A percentile compares a stretch with the other conserved stretches of the same genome.
These are phyloP conservation scores for Mycena leptocephala DNA, from an alignment of 768 basidiomycete genomes.

Conservation along the genomic window DNA sequence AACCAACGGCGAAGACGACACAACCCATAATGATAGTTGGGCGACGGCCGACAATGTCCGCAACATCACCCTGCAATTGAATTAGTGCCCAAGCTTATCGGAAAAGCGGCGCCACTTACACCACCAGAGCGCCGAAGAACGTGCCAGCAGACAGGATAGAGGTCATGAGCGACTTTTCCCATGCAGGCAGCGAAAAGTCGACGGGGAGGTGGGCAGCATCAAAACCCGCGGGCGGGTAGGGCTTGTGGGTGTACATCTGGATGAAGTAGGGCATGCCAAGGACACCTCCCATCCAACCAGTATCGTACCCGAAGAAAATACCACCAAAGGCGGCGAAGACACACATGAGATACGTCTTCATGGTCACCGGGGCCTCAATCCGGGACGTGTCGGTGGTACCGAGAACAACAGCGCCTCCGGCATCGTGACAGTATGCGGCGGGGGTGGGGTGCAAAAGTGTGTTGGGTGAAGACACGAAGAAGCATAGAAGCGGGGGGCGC, in stretches of 20 bases:
- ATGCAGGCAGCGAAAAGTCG: slow-evolving; percentile 61
- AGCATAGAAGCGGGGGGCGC: neutral
- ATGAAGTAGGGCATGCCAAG: slow-evolving; percentile 77
- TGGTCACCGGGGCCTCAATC: slow-evolving; percentile 34
- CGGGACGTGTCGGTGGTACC: slow-evolving; percentile 30
- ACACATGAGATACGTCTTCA: slow-evolving; percentile 35
- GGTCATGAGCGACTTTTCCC: slow-evolving; percentile 62
- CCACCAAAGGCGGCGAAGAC: slow-evolving; percentile 65
- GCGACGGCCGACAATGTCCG: slow-evolving; percentile 71
- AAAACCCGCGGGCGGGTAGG: neutral
- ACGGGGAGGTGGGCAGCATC: slow-evolving; percentile 22
- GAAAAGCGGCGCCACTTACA: slow-evolving; percentile 46
- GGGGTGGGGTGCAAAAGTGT: neutral
- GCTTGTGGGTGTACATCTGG: slow-evolving; percentile 37
- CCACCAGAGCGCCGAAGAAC: slow-evolving; percentile 81
- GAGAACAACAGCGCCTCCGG: slow-evolving; percentile 31
- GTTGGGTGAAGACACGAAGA: slow-evolving; percentile 8
- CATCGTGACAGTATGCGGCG: slow-evolving; percentile 17
- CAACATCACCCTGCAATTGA: neutral
- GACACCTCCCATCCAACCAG: slow-evolving; percentile 88
- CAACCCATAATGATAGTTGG: slow-evolving; percentile 79
- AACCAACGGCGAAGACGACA: slow-evolving; percentile 73
- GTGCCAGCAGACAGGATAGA: slow-evolving; percentile 90
- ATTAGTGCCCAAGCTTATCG: neutral
- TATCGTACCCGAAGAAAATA: slow-evolving; percentile 81